Evolutionary conservation across 1,139 yeast species (phyloP).

Genomic region (Saccharomyces hybrid): DNA sequence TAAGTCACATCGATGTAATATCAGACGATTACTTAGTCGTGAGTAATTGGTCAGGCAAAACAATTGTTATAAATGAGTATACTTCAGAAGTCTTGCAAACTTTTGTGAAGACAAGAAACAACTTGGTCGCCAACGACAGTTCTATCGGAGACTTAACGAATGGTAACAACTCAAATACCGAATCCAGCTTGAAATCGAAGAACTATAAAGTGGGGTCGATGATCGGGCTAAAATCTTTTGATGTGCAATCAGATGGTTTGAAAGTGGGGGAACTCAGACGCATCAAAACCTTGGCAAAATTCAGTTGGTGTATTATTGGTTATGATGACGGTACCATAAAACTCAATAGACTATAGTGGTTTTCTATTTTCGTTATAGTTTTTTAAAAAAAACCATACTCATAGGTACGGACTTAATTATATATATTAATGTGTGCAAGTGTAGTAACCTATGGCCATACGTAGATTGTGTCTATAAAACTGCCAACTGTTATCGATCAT

Average conservation of each 20-base stretch:
- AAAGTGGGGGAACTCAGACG: not conserved
- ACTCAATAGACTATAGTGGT: conserved; percentile 8
- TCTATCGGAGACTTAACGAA: conserved; percentile 11
- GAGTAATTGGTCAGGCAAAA: conserved; percentile 23
- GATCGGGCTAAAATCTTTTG: not conserved
- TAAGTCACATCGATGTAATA: not conserved
- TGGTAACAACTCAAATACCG: not conserved
- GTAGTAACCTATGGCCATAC: not conserved
- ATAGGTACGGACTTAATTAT: not conserved
- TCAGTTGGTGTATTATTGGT: conserved; percentile 26
- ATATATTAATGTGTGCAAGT: not conserved
- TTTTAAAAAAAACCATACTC: not conserved
- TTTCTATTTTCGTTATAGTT: no score
- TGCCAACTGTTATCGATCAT: not conserved
- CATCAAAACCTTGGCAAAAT: not conserved
- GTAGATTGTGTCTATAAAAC: not conserved
- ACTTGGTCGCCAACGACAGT: conserved; percentile 18
- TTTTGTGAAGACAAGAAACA: conserved; percentile 17
- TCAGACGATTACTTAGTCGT: conserved; percentile 9
- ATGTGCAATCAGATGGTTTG: not conserved
- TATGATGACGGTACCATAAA: conserved; percentile 29
- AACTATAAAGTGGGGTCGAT: conserved; percentile 5
- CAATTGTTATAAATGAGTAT: conserved; percentile 7
- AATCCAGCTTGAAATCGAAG: conserved; percentile 3
- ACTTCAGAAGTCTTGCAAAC: not conserved